Evolutionary conservation across 2,329 filamentous ascomycete genomes (phyloP).

Genomic region (Colletotrichum magnum): DNA sequence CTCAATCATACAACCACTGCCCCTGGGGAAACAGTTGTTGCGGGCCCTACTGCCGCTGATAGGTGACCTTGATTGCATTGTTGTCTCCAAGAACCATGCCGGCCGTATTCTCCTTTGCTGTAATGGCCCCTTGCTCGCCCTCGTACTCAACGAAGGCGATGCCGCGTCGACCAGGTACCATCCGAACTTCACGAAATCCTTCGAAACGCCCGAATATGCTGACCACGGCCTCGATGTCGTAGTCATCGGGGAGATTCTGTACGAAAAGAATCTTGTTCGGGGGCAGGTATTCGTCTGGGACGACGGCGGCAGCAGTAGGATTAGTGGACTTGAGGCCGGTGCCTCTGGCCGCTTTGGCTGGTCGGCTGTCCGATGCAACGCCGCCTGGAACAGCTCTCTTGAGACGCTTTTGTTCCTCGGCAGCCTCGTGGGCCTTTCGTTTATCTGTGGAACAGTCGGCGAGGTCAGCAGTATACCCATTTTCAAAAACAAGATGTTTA

Average conservation of each 20-base stretch:
- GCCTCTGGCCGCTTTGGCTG: slow-evolving; percentile 78
- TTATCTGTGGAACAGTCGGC: slow-evolving; percentile 59
- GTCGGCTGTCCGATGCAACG: slow-evolving; percentile 65
- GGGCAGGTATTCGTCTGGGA: slow-evolving; percentile 97
- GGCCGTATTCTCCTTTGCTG: slow-evolving; percentile 92
- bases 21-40: not conserved
- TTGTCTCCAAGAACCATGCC: slow-evolving; percentile 81
- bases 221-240: slow-evolving; percentile 84
- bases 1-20: not conserved
- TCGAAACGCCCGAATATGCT: slow-evolving; percentile 90
- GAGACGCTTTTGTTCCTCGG: slow-evolving; percentile 82
- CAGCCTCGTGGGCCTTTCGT: slow-evolving; percentile 86
- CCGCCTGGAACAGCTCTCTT: slow-evolving; percentile 69
- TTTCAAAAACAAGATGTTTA: not conserved
- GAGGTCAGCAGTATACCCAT: slow-evolving; percentile 7
- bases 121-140: slow-evolving; percentile 88
- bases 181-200: slow-evolving; percentile 92
- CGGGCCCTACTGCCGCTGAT: slow-evolving; percentile 83
- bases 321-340: slow-evolving; percentile 84
- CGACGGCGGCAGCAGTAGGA: slow-evolving; percentile 76
- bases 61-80: slow-evolving; percentile 93
- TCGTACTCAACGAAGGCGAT: slow-evolving; percentile 99
- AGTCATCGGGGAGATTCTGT: slow-evolving; percentile 90
- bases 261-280: slow-evolving; percentile 98
- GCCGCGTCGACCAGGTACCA: slow-evolving; percentile 87